These are phyloP conservation scores for Aureobasidium vineae DNA, from an alignment of 2,329 filamentous ascomycete genomes.

Conservation along the genomic window DNA sequence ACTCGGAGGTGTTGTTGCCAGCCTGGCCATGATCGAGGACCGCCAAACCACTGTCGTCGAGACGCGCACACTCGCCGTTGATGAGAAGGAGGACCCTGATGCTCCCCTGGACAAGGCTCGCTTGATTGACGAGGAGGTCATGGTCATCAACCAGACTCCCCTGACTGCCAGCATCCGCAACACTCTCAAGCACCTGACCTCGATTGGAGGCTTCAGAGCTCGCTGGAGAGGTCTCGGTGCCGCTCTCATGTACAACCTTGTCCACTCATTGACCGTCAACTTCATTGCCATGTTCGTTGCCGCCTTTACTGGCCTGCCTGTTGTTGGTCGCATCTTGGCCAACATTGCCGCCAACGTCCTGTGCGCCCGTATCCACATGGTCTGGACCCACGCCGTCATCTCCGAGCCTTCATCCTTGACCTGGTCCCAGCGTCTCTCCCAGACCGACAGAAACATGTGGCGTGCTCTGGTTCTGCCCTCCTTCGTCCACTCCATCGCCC, in stretches of 20 bases:
- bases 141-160: constrained; percentile 53
- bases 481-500: constrained; percentile 59
- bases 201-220: constrained; percentile 39
- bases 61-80: constrained; percentile 46
- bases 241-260: constrained; percentile 39
- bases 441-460: constrained; percentile 28
- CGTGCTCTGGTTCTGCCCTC: constrained; percentile 27
- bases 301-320: constrained; percentile 45
- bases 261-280: constrained; percentile 36
- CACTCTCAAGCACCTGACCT: constrained; percentile 60
- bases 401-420: constrained; percentile 59
- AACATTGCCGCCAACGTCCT: constrained; percentile 59
- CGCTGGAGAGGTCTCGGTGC: constrained; percentile 40
- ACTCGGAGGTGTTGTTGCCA: constrained; percentile 58
- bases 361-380: constrained; percentile 66
- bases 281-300: constrained; percentile 47
- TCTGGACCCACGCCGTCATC: constrained; percentile 86
- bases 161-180: constrained; percentile 61
- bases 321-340: constrained; percentile 42
- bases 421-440: constrained; percentile 68
- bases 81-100: constrained; percentile 53
- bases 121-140: constrained; percentile 42
- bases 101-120: constrained; percentile 47
- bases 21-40: constrained; percentile 64
- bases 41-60: constrained; percentile 52